Conservation (phyloP, 1,139 yeast species). For the Protomyces macrosporus region DNA sequence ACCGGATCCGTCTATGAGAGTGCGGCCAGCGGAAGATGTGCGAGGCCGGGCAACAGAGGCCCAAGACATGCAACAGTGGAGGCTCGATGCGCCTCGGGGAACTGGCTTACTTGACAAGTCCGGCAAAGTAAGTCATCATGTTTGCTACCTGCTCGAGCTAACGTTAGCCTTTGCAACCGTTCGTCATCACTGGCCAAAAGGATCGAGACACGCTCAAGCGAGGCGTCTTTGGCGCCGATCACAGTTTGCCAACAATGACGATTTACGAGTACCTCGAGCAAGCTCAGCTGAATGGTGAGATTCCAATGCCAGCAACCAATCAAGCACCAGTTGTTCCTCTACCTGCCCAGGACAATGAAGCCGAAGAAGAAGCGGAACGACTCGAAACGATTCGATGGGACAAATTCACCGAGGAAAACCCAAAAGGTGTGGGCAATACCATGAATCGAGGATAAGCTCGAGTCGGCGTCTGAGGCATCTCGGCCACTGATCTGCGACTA, state of each 20-base stretch:
- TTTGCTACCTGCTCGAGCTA: not conserved
- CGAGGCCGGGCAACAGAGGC: constrained; percentile 18
- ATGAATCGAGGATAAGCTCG: constrained; percentile 21
- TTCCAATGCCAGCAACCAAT: constrained; percentile 42
- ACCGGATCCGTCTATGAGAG: constrained; percentile 35
- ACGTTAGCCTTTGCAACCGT: constrained; percentile 57
- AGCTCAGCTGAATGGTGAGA: constrained; percentile 79
- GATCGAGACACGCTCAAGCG: constrained; percentile 53
- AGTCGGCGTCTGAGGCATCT: not conserved
- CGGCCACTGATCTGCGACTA: not conserved
- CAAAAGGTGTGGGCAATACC: constrained; percentile 42
- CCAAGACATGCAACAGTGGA: constrained; percentile 33
- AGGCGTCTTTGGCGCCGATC: constrained; percentile 87
- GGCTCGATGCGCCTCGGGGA: constrained; percentile 24
- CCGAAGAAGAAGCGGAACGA: constrained; percentile 46
- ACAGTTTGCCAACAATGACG: constrained; percentile 86
- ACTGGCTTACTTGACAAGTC: not conserved
- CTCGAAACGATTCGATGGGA: constrained; percentile 81
- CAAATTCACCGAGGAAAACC: constrained; percentile 80
- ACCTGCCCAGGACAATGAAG: constrained; percentile 39
- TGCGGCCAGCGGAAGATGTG: constrained; percentile 32
- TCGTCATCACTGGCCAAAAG: constrained; percentile 53
- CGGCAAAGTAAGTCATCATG: not conserved
- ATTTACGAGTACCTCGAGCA: constrained; percentile 87
- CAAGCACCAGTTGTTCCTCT: not conserved